Base-by-base conservation (phyloP, 495 filamentous ascomycete genomes). In the Trichoderma virens region DNA sequence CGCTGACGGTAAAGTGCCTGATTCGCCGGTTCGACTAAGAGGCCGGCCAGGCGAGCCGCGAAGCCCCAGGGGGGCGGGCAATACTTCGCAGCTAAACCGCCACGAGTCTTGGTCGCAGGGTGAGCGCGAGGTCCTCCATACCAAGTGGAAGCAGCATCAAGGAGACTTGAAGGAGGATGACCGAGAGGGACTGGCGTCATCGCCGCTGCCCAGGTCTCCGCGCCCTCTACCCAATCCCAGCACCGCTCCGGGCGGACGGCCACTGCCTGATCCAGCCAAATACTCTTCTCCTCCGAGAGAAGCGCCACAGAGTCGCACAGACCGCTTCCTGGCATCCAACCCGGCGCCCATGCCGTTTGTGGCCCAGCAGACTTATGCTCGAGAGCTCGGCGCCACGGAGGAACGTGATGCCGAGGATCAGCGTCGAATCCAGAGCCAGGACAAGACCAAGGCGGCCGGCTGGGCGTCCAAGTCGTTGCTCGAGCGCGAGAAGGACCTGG, bases 401-500 rank as follows among this genome's bases (percentile, higher is more conserved):
- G 88, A 92, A 70, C 82, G 85, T 61, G 86, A 89, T 62, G 83
- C 80, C 27, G 88, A 91, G 70, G 88, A 90, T 73, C 81, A 82
- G 38, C 84, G 88, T 56, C 85, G 89, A 25, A 67, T 77, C 2
- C 81, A 82, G 5, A 79, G 86, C 0, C 88, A 90, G 67, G 72
- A 79, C 60, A 86, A 89, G 75, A 91, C 88, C 56, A 86, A 86
- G 66, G 86, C 89, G 3, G 87, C 84, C 60, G 88, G 88, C 0
- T 90, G 88, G 87, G 88, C 89, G 1, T 82, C 82, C 62, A 93
- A 91, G 74, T 90, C 89, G 3, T 82, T 98, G 6, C 81, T 98
- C 1, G 92, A 97, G 75, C 86, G 92, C 25, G 94, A 98, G 73
- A 97, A 97, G 90, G 94, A 98, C 74, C 83, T 90, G 67, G 94